Conservation (phyloP, 164 flowering plant species). For the Euptelea pleiosperma region DNA sequence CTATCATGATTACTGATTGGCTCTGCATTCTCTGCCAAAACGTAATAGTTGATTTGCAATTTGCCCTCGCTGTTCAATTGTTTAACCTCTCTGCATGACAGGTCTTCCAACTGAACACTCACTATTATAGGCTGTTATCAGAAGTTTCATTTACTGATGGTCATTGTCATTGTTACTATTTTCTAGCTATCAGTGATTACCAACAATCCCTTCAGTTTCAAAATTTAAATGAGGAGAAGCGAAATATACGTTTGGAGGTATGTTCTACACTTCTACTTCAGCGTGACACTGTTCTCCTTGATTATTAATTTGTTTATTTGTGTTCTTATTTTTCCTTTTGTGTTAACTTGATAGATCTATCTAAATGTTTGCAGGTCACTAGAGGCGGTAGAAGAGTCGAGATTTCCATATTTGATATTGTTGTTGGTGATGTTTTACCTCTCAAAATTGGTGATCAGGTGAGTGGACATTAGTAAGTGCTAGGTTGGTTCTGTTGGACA, state of each 20-base stretch:
- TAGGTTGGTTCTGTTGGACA: background rate
- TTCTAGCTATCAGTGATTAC: slow-evolving; percentile 87
- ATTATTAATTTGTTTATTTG: no score
- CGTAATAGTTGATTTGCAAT: no score
- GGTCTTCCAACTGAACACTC: background rate
- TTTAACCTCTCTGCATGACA: no score
- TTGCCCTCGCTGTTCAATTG: no score
- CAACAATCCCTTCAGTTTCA: slow-evolving; percentile 92
- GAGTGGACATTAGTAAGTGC: background rate
- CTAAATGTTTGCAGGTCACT: slow-evolving; percentile 44
- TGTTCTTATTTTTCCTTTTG: background rate
- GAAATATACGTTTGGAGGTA: slow-evolving; percentile 86
- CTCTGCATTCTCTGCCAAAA: no score
- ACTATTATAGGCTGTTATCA: background rate
- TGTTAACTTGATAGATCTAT: background rate
- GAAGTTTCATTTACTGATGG: background rate
- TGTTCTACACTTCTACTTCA: slow-evolving; percentile 5
- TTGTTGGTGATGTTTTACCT: slow-evolving; percentile 93
- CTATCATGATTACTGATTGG: no score
- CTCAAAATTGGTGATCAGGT: slow-evolving; percentile 97
- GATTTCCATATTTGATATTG: slow-evolving; percentile 88
- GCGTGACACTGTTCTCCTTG: background rate
- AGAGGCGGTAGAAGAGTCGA: slow-evolving; percentile 83
- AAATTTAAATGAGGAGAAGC: slow-evolving; percentile 86
- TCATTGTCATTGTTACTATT: slow-evolving; percentile 1